Percentiles rank a stretch among this genome's conserved stretches.
These are phyloP conservation scores for Myxozyma neotropica DNA, from an alignment of 805 yeast genomes.

Conservation along the genomic window DNA sequence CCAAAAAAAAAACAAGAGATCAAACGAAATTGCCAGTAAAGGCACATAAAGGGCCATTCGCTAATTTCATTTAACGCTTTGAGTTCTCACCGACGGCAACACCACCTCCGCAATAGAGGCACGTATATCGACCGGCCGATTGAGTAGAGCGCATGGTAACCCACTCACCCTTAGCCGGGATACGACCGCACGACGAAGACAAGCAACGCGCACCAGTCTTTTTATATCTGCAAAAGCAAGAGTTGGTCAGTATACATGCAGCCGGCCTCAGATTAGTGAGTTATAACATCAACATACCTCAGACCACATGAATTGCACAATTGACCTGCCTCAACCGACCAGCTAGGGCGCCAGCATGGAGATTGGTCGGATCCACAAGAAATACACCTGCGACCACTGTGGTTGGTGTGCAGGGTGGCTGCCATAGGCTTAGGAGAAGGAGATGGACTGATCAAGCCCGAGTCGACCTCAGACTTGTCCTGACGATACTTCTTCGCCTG, in stretches of 20 bases:
- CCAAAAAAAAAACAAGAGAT: not conserved
- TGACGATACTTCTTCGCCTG: not conserved
- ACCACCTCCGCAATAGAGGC: slow-evolving; percentile 62
- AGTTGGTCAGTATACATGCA: not conserved
- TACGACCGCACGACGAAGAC: slow-evolving; percentile 71
- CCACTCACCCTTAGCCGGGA: slow-evolving; percentile 97
- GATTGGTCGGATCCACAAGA: slow-evolving; percentile 89
- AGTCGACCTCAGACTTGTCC: slow-evolving; percentile 8
- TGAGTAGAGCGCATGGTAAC: slow-evolving; percentile 57
- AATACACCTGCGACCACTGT: slow-evolving; percentile 61
- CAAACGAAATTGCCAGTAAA: not conserved
- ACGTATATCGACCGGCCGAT: slow-evolving; percentile 43
- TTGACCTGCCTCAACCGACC: slow-evolving; percentile 92
- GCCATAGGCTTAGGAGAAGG: slow-evolving; percentile 25
- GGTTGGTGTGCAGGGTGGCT: slow-evolving; percentile 13
- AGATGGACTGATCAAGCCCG: slow-evolving; percentile 23
- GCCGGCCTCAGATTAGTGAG: not conserved
- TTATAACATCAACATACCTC: slow-evolving; percentile 33
- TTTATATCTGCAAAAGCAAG: slow-evolving; percentile 59
- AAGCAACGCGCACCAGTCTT: slow-evolving; percentile 92
- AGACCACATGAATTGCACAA: slow-evolving; percentile 95
- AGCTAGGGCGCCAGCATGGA: slow-evolving; percentile 98
- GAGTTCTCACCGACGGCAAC: slow-evolving; percentile 42
- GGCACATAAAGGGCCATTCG: not conserved
- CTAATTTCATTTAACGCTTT: slow-evolving; percentile 11